Percentiles rank a stretch among this genome's conserved stretches.
Evolutionary conservation across 768 basidiomycete genomes (phyloP).

Genomic region (Russula ochroleuca): DNA sequence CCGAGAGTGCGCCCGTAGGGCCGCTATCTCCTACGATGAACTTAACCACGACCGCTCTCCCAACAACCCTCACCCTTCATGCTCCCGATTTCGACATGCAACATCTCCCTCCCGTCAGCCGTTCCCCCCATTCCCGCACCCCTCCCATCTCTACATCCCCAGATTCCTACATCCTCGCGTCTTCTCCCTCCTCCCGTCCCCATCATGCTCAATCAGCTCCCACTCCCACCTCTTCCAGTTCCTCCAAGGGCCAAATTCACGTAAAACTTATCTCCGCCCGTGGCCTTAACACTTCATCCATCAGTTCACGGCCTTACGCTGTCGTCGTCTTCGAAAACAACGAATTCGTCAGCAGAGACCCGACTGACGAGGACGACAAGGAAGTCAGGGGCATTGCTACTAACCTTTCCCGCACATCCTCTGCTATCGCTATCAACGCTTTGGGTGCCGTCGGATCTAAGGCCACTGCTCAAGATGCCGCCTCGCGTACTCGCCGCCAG

Average conservation of each 20-base stretch:
- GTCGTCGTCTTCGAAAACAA: slow-evolving; percentile 99
- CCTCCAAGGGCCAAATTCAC: slow-evolving; percentile 74
- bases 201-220: slow-evolving; percentile 35
- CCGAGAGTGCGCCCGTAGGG: slow-evolving; percentile 43
- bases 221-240: slow-evolving; percentile 32
- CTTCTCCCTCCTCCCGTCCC: slow-evolving; percentile 34
- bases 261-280: slow-evolving; percentile 95
- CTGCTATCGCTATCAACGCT: slow-evolving; percentile 61
- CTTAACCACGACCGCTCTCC: slow-evolving; percentile 44
- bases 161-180: not conserved
- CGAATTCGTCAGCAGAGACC: slow-evolving; percentile 93
- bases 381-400: slow-evolving; percentile 81
- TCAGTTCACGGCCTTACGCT: slow-evolving; percentile 76
- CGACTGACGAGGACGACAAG: slow-evolving; percentile 79
- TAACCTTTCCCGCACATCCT: slow-evolving; percentile 50
- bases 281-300: slow-evolving; percentile 66
- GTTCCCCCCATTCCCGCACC: slow-evolving; percentile 29
- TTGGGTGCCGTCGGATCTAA: slow-evolving; percentile 59
- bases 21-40: slow-evolving; percentile 47
- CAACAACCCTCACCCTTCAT: slow-evolving; percentile 74
- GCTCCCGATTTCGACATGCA: slow-evolving; percentile 81
- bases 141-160: slow-evolving; percentile 3
- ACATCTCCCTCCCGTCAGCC: slow-evolving; percentile 44
- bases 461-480: slow-evolving; percentile 35
- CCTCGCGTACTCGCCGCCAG: slow-evolving; percentile 19